These are phyloP conservation scores for Luffa acutangula DNA, from an alignment of 306 rosid genomes.

Conservation along the genomic window DNA sequence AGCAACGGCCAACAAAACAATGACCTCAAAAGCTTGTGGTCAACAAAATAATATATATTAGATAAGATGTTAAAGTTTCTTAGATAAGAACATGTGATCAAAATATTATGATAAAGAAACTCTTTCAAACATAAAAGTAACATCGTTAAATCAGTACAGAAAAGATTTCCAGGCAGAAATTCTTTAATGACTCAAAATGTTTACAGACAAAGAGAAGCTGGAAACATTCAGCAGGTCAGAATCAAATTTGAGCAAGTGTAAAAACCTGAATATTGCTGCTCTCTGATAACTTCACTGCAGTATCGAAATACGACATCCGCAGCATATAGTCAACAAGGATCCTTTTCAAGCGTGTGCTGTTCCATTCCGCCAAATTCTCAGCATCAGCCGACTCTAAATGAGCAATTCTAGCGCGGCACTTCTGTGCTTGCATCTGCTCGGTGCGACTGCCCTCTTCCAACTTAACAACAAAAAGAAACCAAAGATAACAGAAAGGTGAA, in stretches of 20 bases:
- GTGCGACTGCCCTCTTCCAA: slow-evolving; percentile 73
- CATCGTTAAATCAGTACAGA: not conserved
- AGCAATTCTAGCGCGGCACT: slow-evolving; percentile 61
- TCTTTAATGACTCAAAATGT: not conserved
- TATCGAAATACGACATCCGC: slow-evolving; percentile 82
- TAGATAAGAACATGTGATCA: not conserved
- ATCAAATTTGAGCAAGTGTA: not conserved
- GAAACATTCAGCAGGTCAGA: not conserved
- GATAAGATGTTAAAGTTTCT: too few species aligned
- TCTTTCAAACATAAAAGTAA: not conserved
- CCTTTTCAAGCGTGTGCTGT: slow-evolving; percentile 68
- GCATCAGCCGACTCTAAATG: slow-evolving; percentile 79
- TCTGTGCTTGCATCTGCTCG: slow-evolving; percentile 83
- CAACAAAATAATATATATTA: not conserved
- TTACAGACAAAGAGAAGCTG: not conserved
- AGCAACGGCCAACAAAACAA: not conserved
- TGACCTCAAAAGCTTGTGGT: not conserved
- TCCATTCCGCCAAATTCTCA: slow-evolving; percentile 68
- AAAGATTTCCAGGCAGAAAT: not conserved
- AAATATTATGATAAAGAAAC: not conserved
- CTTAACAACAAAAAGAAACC: slow-evolving; percentile 23
- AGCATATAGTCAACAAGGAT: slow-evolving; percentile 94
- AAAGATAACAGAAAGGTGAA: not conserved
- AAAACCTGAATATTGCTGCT: slow-evolving; percentile 67
- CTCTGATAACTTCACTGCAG: slow-evolving; percentile 68